Evolutionary conservation across 129 eudicot genomes (phyloP).

Genomic region (Flaveria sonorensis): DNA sequence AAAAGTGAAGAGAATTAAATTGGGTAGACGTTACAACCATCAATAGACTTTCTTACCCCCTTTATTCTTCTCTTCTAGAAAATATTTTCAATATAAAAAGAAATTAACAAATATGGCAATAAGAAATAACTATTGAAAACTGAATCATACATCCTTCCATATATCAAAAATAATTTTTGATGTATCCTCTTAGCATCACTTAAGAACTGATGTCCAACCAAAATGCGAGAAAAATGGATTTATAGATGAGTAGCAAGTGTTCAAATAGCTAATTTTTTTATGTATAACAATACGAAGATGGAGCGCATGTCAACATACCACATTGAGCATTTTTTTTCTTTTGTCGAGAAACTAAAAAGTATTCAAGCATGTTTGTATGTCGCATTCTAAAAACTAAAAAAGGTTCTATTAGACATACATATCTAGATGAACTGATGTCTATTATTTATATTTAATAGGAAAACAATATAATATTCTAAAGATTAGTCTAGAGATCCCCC

Average conservation of each 20-base stretch:
- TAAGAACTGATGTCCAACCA: no score
- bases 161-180: no score
- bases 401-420: slow-evolving; percentile 18
- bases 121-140: no score
- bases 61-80: no score
- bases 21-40: slow-evolving; percentile 31
- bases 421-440: slow-evolving; percentile 4
- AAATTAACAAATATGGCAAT: no score
- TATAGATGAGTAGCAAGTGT: no score
- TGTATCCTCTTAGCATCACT: no score
- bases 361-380: slow-evolving; percentile 87
- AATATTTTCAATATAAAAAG: no score
- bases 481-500: not conserved
- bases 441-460: not conserved
- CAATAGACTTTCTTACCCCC: no score
- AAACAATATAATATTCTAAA: no score
- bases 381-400: slow-evolving; percentile 59
- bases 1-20: slow-evolving; percentile 61
- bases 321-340: slow-evolving; percentile 79
- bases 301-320: slow-evolving; percentile 58
- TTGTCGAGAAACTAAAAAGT: slow-evolving; percentile 89
- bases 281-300: slow-evolving; percentile 17
- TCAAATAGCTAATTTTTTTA: slow-evolving; percentile 8
- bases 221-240: no score
- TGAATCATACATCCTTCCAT: no score